Evolutionary conservation across 371 early-diverging fungal genomes (phyloP), one percentile per base, ranked within the genome.

Genomic region (Apophysomyces sp.): DNA sequence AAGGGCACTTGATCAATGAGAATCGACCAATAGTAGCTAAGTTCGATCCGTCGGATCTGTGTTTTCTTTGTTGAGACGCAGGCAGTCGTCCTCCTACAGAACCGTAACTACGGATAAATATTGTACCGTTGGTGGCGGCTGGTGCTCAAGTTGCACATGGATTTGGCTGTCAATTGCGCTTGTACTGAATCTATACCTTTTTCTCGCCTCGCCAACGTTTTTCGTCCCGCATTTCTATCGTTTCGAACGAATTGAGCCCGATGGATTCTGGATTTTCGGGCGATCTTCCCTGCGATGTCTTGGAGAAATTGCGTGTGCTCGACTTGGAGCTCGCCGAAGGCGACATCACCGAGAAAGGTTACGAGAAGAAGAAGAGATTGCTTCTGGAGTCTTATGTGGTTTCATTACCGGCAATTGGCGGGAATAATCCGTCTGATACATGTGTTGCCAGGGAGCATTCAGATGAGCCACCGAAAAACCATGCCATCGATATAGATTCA

Each of bases 271-370:
- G 8, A 44, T 21, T 9, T 21, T 21, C 24, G 49, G 49, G 49
- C 24, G 79, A 73, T 62, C 60, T 79, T 32, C 83, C 85, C 7
- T 56, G 52, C 18, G 76, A 81, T n/a, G 61, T 81, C 52, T 69
- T 84, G 55, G 77, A 77, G 39, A 79, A 78, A 39, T 75, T 89
- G 31, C 67, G 67, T 51, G 78, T 78, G 55, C 73, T 88, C 39
- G 72, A 88, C 61, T 65, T 84, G 26, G 90, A 88, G 68, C 74
- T 81, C 29, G 82, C 76, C 44, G 89, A 90, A 51, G 89, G 88
- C 24, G 88, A 88, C 60, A 86, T 90, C 60, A 90, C 90, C 15
- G 69, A 81, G 59, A 88, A 90, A 66, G 90, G 90, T 4, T 90
- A 77, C 52, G 86, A 87, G 57, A 88, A 88, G 71, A 83, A 84